Base-by-base conservation (phyloP, 257 asterid genomes). In the Nicotiana otophora region DNA sequence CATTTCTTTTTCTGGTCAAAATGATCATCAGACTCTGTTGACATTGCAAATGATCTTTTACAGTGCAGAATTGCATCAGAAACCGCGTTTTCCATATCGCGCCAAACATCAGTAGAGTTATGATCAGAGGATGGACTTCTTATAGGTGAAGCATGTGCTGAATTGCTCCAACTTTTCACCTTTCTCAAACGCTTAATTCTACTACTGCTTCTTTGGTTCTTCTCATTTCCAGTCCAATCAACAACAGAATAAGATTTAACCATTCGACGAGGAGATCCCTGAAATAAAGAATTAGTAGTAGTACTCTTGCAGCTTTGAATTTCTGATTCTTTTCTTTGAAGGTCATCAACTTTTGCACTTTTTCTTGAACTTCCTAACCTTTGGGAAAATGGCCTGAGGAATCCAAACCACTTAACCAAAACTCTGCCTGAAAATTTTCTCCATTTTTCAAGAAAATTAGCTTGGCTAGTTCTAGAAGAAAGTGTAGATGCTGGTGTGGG, bases 41-140 rank as follows among this genome's bases (percentile, higher is more conserved):
- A 30, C 88, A 85, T 84, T 88, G 92, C 92, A 79, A 88, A 87
- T 84, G 96, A 92, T 87, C 88, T 87, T 75, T 92, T 92, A 84
- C 96, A 92, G 83, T 92, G 90, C 51, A 89, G 85, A 80, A 92
- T 90, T 48, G 96, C 96, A 81, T 92, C 94, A 85, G 89, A 83
- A 70, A 92, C 87, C 5, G 93, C 87, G 85, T 84, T 88, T 86
- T 92, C 93, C 60, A 78, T 87, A 75, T 89, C 93, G 70, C 86
- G 83, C 80, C 88, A 82, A 86, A 76, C 66, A 79, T 79, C 85
- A 28, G 63, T 53, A 7, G 86, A 57, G 28, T 39, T 39, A 39
- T 34, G 76, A 26, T 23, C 39, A 74, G 5, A 1, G 19, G 90
- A 67, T 0, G 91, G 88, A 72, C 84, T 90, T 55, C 82, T 16